These are phyloP conservation scores for Trichoderma guizhouense DNA, from an alignment of 2,329 filamentous ascomycete genomes.

Conservation along the genomic window DNA sequence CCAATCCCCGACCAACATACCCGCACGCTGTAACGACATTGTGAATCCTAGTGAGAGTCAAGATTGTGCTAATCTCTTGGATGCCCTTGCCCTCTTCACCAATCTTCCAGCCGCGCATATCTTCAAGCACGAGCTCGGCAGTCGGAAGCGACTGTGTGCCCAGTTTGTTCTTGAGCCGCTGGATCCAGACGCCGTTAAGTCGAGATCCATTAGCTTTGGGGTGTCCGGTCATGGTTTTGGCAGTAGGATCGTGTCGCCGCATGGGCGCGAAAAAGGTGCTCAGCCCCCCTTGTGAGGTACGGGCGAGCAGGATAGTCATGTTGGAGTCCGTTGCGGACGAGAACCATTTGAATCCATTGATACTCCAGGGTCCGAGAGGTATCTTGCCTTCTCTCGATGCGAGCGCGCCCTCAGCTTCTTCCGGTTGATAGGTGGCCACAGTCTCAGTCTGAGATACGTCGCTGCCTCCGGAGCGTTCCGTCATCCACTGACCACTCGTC, in stretches of 20 bases:
- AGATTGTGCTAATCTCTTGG: slow-evolving; percentile 63
- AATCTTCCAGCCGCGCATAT: slow-evolving; percentile 63
- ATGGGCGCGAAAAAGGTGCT: slow-evolving; percentile 65
- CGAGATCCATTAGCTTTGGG: slow-evolving; percentile 34
- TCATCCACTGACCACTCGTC: slow-evolving; percentile 80
- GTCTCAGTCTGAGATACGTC: slow-evolving; percentile 69
- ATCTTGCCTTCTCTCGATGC: slow-evolving; percentile 23
- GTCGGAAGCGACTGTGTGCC: slow-evolving; percentile 69
- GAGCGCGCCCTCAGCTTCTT: slow-evolving; percentile 12
- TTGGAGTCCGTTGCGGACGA: slow-evolving; percentile 30
- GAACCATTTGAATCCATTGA: slow-evolving; percentile 65
- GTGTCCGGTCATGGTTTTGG: slow-evolving; percentile 29
- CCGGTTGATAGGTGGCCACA: slow-evolving; percentile 39
- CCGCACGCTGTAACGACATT: slow-evolving; percentile 52
- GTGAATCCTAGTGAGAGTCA: slow-evolving; percentile 64
- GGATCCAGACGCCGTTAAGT: slow-evolving; percentile 65
- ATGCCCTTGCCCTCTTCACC: slow-evolving; percentile 65
- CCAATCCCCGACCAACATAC: slow-evolving; percentile 54
- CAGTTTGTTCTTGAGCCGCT: slow-evolving; percentile 69
- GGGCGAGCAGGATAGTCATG: slow-evolving; percentile 62
- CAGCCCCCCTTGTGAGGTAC: slow-evolving; percentile 47
- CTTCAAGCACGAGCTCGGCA: slow-evolving; percentile 64
- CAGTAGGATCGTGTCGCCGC: slow-evolving; percentile 39
- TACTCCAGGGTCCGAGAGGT: slow-evolving; percentile 54
- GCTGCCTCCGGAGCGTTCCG: slow-evolving; percentile 64